Conservation (phyloP, 352 stramenopile species). For the Blastocystis sp. region DNA sequence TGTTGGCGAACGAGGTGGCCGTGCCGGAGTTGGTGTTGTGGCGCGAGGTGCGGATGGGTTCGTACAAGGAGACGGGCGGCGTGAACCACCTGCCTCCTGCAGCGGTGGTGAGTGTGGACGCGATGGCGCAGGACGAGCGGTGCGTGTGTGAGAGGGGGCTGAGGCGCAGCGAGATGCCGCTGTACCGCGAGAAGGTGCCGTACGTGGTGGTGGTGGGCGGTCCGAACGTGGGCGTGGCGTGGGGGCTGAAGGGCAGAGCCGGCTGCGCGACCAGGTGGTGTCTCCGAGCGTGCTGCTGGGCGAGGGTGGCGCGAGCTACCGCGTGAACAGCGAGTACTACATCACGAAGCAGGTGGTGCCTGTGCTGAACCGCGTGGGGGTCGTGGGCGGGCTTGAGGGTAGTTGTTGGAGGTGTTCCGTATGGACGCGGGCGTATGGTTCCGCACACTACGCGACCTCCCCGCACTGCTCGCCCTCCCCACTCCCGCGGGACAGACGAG, state of each 20-base stretch:
- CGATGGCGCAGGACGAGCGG: constrained; percentile 72
- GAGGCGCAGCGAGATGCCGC: constrained; percentile 7
- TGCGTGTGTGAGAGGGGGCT: not conserved
- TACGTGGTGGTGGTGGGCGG: constrained; percentile 83
- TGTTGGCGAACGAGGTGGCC: not conserved
- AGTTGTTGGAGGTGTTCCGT: constrained; percentile 19
- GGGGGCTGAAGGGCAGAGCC: constrained; percentile 42
- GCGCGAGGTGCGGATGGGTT: constrained; percentile 31
- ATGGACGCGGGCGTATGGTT: constrained; percentile 28
- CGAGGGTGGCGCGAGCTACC: constrained; percentile 72
- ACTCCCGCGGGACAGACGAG: not conserved
- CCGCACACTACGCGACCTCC: not conserved
- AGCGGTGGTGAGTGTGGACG: constrained; percentile 45
- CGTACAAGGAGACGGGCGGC: constrained; percentile 10
- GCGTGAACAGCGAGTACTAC: constrained; percentile 86
- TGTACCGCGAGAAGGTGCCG: constrained; percentile 73
- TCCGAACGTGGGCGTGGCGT: constrained; percentile 74
- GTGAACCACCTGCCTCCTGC: constrained; percentile 30
- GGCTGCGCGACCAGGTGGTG: constrained; percentile 82
- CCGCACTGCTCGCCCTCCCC: not conserved
- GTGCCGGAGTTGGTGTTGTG: constrained; percentile 60
- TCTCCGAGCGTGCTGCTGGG: constrained; percentile 77
- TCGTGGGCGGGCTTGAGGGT: not conserved
- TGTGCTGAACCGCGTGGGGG: constrained; percentile 57
- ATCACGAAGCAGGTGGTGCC: constrained; percentile 80